A percentile compares a stretch with the other conserved stretches of the same genome.
Evolutionary conservation across 2,329 filamentous ascomycete species (phyloP).

Genomic region (Penicillium fuscoglaucum): DNA sequence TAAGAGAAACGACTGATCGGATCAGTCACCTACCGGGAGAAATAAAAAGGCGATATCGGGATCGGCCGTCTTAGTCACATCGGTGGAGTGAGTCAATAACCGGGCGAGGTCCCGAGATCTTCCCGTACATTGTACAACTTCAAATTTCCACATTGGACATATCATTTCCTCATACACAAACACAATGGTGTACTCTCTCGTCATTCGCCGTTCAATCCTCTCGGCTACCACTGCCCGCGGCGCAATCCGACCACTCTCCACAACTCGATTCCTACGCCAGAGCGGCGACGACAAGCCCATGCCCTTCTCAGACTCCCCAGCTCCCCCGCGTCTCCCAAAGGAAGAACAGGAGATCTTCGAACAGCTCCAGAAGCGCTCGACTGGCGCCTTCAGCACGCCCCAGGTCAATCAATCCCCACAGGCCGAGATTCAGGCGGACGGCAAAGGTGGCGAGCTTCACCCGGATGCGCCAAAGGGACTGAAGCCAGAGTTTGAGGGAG

Average conservation of each 20-base stretch:
- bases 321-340: slow-evolving; percentile 82
- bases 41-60: slow-evolving; percentile 34
- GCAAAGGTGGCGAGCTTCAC: slow-evolving; percentile 65
- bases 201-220: slow-evolving; percentile 39
- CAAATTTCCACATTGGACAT: slow-evolving; percentile 20
- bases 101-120: slow-evolving; percentile 1
- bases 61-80: slow-evolving; percentile 20
- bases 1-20: background rate
- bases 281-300: slow-evolving; percentile 30
- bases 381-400: slow-evolving; percentile 72
- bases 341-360: slow-evolving; percentile 91
- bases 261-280: slow-evolving; percentile 24
- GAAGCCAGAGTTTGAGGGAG: slow-evolving; percentile 88
- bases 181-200: slow-evolving; percentile 22
- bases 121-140: slow-evolving; percentile 3
- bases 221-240: slow-evolving; percentile 42
- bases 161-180: slow-evolving; percentile 14
- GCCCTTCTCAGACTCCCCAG: slow-evolving; percentile 53
- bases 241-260: slow-evolving; percentile 30
- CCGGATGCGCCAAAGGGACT: slow-evolving; percentile 73
- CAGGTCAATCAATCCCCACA: slow-evolving; percentile 54
- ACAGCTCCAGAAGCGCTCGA: slow-evolving; percentile 74
- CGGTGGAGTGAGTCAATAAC: slow-evolving; percentile 7
- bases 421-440: slow-evolving; percentile 53
- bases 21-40: slow-evolving; percentile 10